Conservation (phyloP, 73 alveolate genomes). For the Tetrahymena malaccensis region DNA sequence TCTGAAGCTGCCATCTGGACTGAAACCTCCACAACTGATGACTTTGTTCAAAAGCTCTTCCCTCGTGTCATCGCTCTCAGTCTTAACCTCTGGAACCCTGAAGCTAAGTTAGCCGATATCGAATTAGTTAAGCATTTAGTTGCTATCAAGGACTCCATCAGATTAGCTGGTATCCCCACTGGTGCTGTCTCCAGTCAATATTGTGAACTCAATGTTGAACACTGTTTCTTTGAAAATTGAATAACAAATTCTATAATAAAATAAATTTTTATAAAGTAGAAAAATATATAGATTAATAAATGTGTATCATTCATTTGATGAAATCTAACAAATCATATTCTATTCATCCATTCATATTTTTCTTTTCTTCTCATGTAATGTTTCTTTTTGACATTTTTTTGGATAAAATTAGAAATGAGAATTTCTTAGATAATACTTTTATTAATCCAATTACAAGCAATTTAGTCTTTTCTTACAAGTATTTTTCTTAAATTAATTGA, state of each 20-base stretch:
- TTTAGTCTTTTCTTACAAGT: no score
- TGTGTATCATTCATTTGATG: background rate
- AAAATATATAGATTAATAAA: background rate
- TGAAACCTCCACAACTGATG: constrained; percentile 12
- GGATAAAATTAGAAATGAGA: no score
- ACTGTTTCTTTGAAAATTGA: background rate
- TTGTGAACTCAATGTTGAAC: background rate
- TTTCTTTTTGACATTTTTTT: no score
- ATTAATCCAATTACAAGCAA: no score
- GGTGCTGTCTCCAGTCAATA: background rate
- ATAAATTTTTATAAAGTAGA: background rate
- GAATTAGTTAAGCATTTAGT: background rate
- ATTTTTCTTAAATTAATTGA: no score
- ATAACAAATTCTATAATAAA: background rate
- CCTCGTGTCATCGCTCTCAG: background rate
- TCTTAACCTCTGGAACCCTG: constrained; percentile 29
- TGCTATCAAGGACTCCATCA: background rate
- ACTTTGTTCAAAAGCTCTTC: constrained; percentile 1
- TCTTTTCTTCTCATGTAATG: no score
- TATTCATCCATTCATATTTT: no score
- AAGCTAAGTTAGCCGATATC: background rate
- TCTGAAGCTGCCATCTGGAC: constrained; percentile 29
- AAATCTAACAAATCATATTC: no score
- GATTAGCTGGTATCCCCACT: background rate
- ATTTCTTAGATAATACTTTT: no score